Conservation (phyloP, 768 basidiomycete species). For the Termitomyces titanicus region DNA sequence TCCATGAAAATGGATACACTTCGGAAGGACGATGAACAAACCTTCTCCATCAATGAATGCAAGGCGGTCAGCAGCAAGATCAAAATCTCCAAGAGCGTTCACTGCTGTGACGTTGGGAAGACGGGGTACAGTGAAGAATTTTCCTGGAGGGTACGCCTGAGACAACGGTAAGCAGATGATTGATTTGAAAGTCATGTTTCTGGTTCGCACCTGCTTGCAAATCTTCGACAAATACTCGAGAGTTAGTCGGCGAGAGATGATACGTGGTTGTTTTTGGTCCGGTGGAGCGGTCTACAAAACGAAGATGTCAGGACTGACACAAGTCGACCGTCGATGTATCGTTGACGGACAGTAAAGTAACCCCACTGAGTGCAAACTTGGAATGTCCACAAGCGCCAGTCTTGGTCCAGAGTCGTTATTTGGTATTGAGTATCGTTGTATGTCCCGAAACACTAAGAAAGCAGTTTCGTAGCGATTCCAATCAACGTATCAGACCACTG, state of each 20-base stretch:
- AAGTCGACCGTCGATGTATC: not conserved
- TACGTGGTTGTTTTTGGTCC: slow-evolving; percentile 61
- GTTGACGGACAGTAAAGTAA: slow-evolving; percentile 68
- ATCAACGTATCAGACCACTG: slow-evolving; percentile 4
- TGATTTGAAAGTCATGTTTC: not conserved
- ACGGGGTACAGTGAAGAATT: slow-evolving; percentile 66
- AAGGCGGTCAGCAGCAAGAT: slow-evolving; percentile 72
- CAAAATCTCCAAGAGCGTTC: slow-evolving; percentile 83
- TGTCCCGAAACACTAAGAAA: slow-evolving; percentile 79
- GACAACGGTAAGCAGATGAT: not conserved
- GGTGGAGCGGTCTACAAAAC: slow-evolving; percentile 65
- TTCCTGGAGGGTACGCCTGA: slow-evolving; percentile 76
- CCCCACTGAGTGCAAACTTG: slow-evolving; percentile 97
- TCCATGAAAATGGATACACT: not conserved
- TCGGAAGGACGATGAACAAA: slow-evolving; percentile 21
- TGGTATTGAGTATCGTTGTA: slow-evolving; percentile 65
- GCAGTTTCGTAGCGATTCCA: not conserved
- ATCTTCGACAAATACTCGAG: slow-evolving; percentile 69
- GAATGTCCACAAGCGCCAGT: slow-evolving; percentile 87
- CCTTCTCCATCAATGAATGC: slow-evolving; percentile 89
- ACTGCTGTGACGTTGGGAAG: slow-evolving; percentile 81
- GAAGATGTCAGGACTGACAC: not conserved
- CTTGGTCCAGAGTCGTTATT: slow-evolving; percentile 57
- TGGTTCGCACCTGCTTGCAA: slow-evolving; percentile 49
- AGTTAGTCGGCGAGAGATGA: slow-evolving; percentile 76